phyloP scores from a whole-genome alignment of 2,329 filamentous ascomycete species.

The Didymella sp. region DNA sequence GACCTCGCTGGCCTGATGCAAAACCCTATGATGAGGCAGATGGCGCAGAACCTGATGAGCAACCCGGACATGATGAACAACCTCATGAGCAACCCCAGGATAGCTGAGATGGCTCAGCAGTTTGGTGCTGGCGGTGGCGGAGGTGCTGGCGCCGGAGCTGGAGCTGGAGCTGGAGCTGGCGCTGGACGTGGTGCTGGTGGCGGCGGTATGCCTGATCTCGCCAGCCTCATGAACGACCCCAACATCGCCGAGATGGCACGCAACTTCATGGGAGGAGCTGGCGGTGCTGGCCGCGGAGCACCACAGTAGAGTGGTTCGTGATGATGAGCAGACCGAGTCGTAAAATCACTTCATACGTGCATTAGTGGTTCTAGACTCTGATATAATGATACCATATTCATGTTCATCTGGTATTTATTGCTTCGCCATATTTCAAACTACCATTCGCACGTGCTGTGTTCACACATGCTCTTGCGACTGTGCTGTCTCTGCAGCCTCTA shows the following conservation, averaged over 20 bases:
- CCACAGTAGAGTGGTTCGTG: constrained; percentile 22
- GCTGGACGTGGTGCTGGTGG: constrained; percentile 60
- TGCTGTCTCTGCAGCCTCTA: not conserved
- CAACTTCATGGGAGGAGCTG: constrained; percentile 68
- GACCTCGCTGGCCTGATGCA: constrained; percentile 68
- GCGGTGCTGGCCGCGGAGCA: constrained; percentile 35
- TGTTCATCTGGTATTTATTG: constrained; percentile 2
- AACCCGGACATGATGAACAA: constrained; percentile 93
- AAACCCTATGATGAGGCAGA: constrained; percentile 97
- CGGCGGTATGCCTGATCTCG: constrained; percentile 88
- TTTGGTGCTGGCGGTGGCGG: constrained; percentile 62
- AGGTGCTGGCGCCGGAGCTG: constrained; percentile 62
- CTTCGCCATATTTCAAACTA: not conserved
- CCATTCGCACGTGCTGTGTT: not conserved
- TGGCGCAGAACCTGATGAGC: constrained; percentile 97
- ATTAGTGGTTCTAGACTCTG: not conserved
- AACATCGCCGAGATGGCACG: constrained; percentile 84
- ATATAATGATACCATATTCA: constrained; percentile 41
- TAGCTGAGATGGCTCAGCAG: constrained; percentile 84
- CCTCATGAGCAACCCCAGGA: constrained; percentile 90
- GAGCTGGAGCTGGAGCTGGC: constrained; percentile 73
- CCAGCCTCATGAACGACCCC: constrained; percentile 87
- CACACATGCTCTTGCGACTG: not conserved
- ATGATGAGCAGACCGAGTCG: not conserved
- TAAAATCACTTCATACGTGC: not conserved